These are phyloP conservation scores for Seminavis robusta DNA, from an alignment of 108 stramenopile species.

Conservation along the genomic window DNA sequence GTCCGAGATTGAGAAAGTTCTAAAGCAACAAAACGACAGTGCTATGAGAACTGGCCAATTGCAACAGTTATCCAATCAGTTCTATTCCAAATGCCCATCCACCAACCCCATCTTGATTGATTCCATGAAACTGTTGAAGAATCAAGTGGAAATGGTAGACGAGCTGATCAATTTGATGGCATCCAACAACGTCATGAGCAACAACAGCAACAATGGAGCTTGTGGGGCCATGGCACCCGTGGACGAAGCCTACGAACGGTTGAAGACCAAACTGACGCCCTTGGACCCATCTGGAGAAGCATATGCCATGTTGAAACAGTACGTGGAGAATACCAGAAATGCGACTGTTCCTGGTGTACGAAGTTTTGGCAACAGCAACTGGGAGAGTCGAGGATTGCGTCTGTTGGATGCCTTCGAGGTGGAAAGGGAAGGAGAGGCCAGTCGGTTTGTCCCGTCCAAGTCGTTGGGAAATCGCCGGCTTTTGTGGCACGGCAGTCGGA, in stretches of 20 bases:
- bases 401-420: conserved; percentile 15
- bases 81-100: conserved; percentile 7
- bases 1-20: background rate
- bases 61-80: conserved; percentile 4
- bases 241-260: conserved; percentile 3
- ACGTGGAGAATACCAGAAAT: conserved; percentile 9
- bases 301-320: background rate
- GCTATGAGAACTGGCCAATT: background rate
- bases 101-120: background rate
- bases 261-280: background rate
- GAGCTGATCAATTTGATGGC: conserved; percentile 7
- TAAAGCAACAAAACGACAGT: background rate
- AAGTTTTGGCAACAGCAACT: background rate
- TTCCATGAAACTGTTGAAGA: conserved; percentile 4
- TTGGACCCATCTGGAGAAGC: background rate
- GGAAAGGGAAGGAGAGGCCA: conserved; percentile 9
- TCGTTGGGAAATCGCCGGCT: conserved; percentile 8
- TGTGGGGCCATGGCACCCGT: background rate
- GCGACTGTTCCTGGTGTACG: background rate
- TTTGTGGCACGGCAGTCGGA: conserved; percentile 22
- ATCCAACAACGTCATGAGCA: conserved; percentile 1
- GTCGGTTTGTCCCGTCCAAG: conserved; percentile 2
- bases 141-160: conserved; percentile 9
- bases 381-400: conserved; percentile 5
- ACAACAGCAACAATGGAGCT: background rate